phyloP scores from a whole-genome alignment of 306 rosid genomes.

The Sindora glabra region DNA sequence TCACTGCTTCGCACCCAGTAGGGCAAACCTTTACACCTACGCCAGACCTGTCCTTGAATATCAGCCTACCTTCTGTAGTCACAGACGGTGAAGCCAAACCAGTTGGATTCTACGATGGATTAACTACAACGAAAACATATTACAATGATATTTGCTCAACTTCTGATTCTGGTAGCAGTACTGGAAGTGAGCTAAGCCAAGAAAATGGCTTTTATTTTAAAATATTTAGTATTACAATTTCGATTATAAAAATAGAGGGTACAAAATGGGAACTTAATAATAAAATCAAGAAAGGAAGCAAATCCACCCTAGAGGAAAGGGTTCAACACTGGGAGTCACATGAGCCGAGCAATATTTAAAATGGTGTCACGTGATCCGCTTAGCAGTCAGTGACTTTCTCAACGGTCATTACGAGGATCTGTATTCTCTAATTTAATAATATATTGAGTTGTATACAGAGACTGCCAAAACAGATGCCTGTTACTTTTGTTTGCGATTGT shows the following conservation, averaged over 20 bases:
- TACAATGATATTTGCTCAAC: conserved; percentile 42
- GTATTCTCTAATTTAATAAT: not conserved
- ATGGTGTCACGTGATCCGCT: conserved; percentile 28
- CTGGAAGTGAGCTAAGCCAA: conserved; percentile 68
- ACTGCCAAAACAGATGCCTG: conserved; percentile 3
- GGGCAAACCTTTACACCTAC: conserved; percentile 27
- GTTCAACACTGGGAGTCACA: conserved; percentile 34
- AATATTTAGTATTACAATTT: too few species aligned
- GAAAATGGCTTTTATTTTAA: conserved; percentile 29
- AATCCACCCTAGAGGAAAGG: too few species aligned
- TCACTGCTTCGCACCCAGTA: conserved; percentile 17
- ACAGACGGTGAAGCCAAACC: conserved; percentile 22
- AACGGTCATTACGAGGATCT: conserved; percentile 13
- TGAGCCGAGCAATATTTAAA: conserved; percentile 13
- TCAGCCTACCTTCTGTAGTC: conserved; percentile 51
- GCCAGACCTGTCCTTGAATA: conserved; percentile 75
- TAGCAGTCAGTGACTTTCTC: conserved; percentile 6
- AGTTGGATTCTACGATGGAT: conserved; percentile 7
- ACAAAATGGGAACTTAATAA: too few species aligned
- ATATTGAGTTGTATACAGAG: too few species aligned
- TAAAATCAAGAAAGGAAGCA: too few species aligned
- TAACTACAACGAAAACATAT: conserved; percentile 15
- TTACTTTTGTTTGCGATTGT: too few species aligned
- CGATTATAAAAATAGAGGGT: too few species aligned
- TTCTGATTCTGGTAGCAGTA: conserved; percentile 65